Evolutionary conservation across 306 rosid species (phyloP), one percentile per base, ranked within the genome.

Genomic region (Delonix regia): DNA sequence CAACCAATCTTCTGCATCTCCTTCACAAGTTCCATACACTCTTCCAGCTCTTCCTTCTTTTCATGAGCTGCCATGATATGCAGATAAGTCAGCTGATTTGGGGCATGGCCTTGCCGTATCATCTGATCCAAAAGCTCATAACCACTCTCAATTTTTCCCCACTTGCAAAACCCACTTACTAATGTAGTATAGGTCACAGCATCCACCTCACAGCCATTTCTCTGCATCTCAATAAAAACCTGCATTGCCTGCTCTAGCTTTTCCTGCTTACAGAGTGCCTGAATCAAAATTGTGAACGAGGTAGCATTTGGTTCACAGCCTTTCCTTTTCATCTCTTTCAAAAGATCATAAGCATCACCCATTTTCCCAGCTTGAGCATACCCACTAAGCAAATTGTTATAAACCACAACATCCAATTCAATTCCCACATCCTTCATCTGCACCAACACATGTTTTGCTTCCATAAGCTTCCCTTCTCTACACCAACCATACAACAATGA

Each of bases 401-500:
- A 91, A 80, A 91, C 98, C 82, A 91, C 98, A 72, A 91, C 78
- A 75, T 94, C 97, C 0, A 90, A 89, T 68, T 90, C 88, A 70
- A 94, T 86, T 51, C 92, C 97, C 0, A 85, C 89, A 62, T 88
- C 94, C 83, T 79, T 94, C 89, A 91, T 94, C 80, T 91, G 93
- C 30, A 90, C 90, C 80, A 91, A 64, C 69, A 94, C 91, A 53
- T 83, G 73, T 36, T 90, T 90, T 6, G 97, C 97, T 83, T 91
- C 98, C 87, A 90, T 80, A 34, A 89, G 88, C 83, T 86, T 88
- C 78, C 98, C 97, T 86, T 89, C 94, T 69, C 82, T 85, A 76
- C 98, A 94, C 97, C 98, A 94, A 84, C 97, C 98, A 41, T 94
- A 88, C 87, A 94, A 82, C 92, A 94, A 81, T 0, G 96, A 91